phyloP scores from a whole-genome alignment of 1,284 basidiomycete genomes.

The Sporisorium sorghi region DNA sequence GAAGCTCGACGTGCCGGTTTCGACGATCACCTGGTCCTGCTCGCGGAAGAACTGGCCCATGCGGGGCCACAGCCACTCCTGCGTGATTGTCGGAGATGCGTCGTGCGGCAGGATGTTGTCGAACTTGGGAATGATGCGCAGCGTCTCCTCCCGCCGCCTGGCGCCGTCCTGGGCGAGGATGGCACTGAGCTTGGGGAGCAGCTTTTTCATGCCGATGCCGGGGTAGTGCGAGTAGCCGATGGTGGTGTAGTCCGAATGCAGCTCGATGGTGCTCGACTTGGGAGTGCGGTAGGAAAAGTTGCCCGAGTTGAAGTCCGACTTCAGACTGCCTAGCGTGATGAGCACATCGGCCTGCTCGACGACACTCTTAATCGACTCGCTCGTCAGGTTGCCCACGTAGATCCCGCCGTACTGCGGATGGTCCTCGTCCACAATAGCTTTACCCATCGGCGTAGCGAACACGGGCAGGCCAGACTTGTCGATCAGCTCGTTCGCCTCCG shows the following conservation, averaged over 20 bases:
- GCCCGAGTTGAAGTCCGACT: conserved; percentile 91
- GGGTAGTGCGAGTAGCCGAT: conserved; percentile 71
- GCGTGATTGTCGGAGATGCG: conserved; percentile 38
- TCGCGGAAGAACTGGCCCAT: conserved; percentile 81
- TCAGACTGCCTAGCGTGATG: conserved; percentile 82
- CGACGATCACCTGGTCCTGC: conserved; percentile 58
- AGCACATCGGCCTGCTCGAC: conserved; percentile 87
- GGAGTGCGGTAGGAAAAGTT: conserved; percentile 71
- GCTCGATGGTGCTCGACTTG: conserved; percentile 72
- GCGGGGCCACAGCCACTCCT: conserved; percentile 81
- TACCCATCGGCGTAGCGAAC: conserved; percentile 84
- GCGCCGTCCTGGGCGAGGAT: conserved; percentile 22
- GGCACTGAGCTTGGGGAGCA: conserved; percentile 56
- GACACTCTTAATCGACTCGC: conserved; percentile 77
- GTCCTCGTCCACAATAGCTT: conserved; percentile 82
- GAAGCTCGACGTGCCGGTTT: conserved; percentile 62
- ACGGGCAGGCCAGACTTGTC: conserved; percentile 74
- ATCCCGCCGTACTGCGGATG: conserved; percentile 89
- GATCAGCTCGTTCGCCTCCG: conserved; percentile 79
- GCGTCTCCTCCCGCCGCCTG: conserved; percentile 27
- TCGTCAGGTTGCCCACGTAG: conserved; percentile 66
- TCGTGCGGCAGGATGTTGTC: conserved; percentile 38
- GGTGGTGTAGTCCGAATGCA: conserved; percentile 76
- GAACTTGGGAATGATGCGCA: conserved; percentile 28
- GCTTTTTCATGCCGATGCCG: conserved; percentile 67